Conservation (phyloP, 2,329 filamentous ascomycete genomes). For the Juglanconis juglandina region DNA sequence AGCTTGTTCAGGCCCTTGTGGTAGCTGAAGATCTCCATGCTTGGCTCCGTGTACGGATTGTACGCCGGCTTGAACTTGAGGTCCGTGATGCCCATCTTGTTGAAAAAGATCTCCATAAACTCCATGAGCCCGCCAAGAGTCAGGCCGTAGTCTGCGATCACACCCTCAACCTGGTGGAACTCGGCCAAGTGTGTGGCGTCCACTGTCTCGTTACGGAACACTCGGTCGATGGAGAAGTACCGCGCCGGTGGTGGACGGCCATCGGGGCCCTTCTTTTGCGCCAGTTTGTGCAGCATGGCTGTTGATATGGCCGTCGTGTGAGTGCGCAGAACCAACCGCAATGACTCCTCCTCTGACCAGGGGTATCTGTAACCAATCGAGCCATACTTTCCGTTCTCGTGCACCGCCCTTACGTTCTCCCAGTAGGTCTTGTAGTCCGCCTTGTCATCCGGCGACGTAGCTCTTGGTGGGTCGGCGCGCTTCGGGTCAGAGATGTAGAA, state of each 20-base stretch:
- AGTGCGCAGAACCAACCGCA: conserved; percentile 85
- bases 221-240: conserved; percentile 97
- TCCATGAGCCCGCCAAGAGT: conserved; percentile 88
- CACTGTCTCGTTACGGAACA: conserved; percentile 95
- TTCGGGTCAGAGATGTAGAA: conserved; percentile 92
- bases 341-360: conserved; percentile 82
- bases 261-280: conserved; percentile 72
- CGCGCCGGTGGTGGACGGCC: conserved; percentile 66
- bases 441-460: conserved; percentile 51
- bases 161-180: conserved; percentile 98
- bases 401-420: conserved; percentile 81
- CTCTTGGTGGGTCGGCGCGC: conserved; percentile 65
- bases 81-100: conserved; percentile 82
- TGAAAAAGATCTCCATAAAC: conserved; percentile 93
- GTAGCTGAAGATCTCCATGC: conserved; percentile 97
- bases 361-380: conserved; percentile 96
- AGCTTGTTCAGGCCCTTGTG: conserved; percentile 86
- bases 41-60: conserved; percentile 87
- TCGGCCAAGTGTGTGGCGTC: conserved; percentile 96
- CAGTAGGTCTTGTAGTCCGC: conserved; percentile 81
- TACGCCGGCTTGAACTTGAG: conserved; percentile 96
- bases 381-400: conserved; percentile 87
- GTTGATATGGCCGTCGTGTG: conserved; percentile 93
- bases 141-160: conserved; percentile 93
- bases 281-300: conserved; percentile 86